phyloP scores from a whole-genome alignment of 257 asterid species.

The Plectranthus barbatus region DNA sequence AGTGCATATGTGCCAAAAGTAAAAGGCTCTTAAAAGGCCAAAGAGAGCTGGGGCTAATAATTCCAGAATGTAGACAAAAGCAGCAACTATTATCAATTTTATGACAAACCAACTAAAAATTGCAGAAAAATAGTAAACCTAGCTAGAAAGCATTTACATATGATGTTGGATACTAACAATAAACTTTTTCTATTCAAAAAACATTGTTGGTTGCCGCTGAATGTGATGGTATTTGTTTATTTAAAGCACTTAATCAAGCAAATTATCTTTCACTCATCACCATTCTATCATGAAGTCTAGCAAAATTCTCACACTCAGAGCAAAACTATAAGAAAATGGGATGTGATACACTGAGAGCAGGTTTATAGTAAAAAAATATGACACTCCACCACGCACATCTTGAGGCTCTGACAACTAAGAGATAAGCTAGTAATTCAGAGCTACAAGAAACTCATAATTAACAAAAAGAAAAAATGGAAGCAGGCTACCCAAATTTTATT shows the following conservation, averaged over 20 bases:
- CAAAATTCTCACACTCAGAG: neutral
- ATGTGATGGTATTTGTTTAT: conserved; percentile 1
- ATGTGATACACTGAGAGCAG: neutral
- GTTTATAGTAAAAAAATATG: neutral
- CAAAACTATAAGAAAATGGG: neutral
- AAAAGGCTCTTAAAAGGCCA: neutral
- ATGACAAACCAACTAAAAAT: neutral
- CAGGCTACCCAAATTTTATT: neutral
- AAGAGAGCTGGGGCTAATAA: neutral
- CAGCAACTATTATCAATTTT: neutral
- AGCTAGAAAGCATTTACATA: neutral
- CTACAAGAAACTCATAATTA: neutral
- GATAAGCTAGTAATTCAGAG: conserved; percentile 1
- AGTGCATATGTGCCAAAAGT: neutral
- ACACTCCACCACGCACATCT: neutral
- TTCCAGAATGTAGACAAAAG: neutral
- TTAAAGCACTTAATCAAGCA: neutral
- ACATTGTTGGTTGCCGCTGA: neutral
- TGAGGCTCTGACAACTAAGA: neutral
- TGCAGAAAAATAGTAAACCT: neutral
- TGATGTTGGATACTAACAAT: neutral
- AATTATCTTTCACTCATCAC: conserved; percentile 2
- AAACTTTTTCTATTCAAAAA: neutral
- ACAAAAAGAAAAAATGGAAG: neutral
- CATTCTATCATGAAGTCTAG: neutral